Conservation (phyloP, 495 filamentous ascomycete species). For the Hypoxylon intermedium region DNA sequence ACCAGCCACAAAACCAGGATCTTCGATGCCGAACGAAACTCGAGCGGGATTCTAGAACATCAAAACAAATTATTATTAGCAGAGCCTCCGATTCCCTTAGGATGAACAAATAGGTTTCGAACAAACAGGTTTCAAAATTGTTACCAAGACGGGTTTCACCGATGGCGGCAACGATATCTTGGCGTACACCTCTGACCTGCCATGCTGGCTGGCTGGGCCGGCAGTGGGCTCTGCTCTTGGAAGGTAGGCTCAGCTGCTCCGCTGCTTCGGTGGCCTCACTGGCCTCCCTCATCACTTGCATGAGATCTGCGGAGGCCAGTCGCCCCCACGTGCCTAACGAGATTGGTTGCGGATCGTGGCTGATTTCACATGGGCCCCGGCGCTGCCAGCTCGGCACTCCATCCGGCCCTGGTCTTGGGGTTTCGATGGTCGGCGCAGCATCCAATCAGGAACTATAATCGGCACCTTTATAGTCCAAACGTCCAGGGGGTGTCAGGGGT, state of each 20-base stretch:
- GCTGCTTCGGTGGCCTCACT: not conserved
- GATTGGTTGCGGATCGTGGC: constrained; percentile 31
- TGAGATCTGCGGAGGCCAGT: constrained; percentile 13
- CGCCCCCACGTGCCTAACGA: constrained; percentile 29
- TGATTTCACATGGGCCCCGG: constrained; percentile 12
- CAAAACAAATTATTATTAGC: not conserved
- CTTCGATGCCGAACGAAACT: not conserved
- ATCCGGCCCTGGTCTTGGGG: constrained; percentile 1
- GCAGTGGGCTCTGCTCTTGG: no score
- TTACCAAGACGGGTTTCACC: constrained; percentile 20
- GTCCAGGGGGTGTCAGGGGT: constrained; percentile 17
- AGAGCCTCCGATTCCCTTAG: not conserved
- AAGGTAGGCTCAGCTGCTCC: not conserved
- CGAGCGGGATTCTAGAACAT: no score
- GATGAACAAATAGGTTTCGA: no score
- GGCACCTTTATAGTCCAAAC: constrained; percentile 4
- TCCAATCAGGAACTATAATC: constrained; percentile 16
- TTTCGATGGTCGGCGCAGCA: constrained; percentile 25
- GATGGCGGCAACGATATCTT: constrained; percentile 11
- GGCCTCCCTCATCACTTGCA: constrained; percentile 14
- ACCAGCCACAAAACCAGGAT: not conserved
- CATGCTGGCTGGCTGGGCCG: constrained; percentile 4
- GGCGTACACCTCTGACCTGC: constrained; percentile 11
- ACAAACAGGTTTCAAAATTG: not conserved
- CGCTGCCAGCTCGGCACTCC: constrained; percentile 18